Percentiles rank a stretch among this genome's conserved stretches.
phyloP scores from a whole-genome alignment of 2,329 filamentous ascomycete genomes.

The Didymella keratinophila region DNA sequence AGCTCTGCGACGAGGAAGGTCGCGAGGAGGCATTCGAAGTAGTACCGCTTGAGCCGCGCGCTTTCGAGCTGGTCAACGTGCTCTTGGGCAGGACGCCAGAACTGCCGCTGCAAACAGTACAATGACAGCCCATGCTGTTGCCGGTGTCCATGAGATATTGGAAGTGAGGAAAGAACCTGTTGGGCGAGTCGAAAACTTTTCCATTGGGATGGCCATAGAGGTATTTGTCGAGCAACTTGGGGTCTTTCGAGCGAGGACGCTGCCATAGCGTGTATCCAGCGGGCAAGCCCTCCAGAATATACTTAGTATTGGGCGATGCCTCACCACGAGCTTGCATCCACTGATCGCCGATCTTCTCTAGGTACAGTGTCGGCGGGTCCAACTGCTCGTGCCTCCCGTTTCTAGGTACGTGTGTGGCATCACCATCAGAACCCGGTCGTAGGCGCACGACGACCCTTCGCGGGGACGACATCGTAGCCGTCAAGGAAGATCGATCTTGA shows the following conservation, averaged over 20 bases:
- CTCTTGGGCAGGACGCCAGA: slow-evolving; percentile 30
- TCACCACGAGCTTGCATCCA: slow-evolving; percentile 59
- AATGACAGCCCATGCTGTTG: slow-evolving; percentile 56
- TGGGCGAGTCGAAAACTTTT: slow-evolving; percentile 61
- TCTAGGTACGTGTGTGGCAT: slow-evolving; percentile 40
- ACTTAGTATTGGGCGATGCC: slow-evolving; percentile 49
- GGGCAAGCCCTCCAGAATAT: slow-evolving; percentile 62
- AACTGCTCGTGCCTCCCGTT: slow-evolving; percentile 39
- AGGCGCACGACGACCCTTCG: slow-evolving; percentile 35
- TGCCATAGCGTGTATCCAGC: slow-evolving; percentile 63
- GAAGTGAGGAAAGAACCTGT: slow-evolving; percentile 66
- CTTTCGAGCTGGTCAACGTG: slow-evolving; percentile 14
- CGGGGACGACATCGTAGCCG: slow-evolving; percentile 4
- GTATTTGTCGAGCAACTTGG: slow-evolving; percentile 60
- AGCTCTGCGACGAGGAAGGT: neutral
- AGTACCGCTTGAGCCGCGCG: slow-evolving; percentile 12
- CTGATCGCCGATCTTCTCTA: slow-evolving; percentile 56
- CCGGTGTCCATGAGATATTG: slow-evolving; percentile 62
- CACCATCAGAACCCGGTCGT: slow-evolving; percentile 45
- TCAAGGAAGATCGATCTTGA: neutral
- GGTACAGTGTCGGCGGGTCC: slow-evolving; percentile 55
- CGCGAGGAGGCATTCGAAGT: slow-evolving; percentile 15
- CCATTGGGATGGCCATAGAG: slow-evolving; percentile 65
- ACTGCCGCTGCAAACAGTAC: slow-evolving; percentile 56
- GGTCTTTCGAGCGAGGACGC: slow-evolving; percentile 53